Conservation (phyloP, 164 flowering plant species). For the Aristolochia contorta region DNA sequence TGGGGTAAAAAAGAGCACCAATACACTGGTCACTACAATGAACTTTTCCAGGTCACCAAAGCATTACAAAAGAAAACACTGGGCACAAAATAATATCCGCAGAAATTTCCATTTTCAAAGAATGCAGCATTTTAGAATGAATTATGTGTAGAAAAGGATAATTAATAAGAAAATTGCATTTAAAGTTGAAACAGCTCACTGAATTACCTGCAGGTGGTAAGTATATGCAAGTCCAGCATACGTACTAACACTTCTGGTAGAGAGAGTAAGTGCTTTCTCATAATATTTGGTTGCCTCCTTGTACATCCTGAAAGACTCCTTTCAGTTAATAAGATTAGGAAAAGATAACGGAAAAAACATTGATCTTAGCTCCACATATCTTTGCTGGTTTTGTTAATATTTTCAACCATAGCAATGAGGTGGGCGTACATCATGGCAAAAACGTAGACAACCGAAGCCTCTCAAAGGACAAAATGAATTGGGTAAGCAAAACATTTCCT, state of each 20-base stretch:
- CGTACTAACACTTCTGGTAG: conserved; percentile 84
- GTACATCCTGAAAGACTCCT: conserved; percentile 45
- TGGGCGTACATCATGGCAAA: too few species aligned
- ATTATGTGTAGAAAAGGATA: neutral
- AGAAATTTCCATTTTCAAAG: too few species aligned
- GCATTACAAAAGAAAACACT: neutral
- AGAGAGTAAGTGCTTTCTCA: conserved; percentile 84
- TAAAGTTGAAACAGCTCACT: neutral
- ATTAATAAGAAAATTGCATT: neutral
- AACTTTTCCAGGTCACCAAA: neutral
- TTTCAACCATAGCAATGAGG: too few species aligned
- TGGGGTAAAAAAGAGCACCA: conserved; percentile 19
- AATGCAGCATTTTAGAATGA: neutral
- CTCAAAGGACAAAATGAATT: too few species aligned
- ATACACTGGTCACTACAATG: neutral
- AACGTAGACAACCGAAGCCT: too few species aligned
- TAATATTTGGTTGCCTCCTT: conserved; percentile 72
- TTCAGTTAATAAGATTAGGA: neutral
- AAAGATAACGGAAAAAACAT: too few species aligned
- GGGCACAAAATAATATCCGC: neutral
- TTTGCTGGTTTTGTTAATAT: too few species aligned
- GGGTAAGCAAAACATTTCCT: too few species aligned
- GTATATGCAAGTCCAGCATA: conserved; percentile 98
- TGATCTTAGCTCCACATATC: too few species aligned
- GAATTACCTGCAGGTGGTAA: conserved; percentile 76